Evolutionary conservation across 2,329 filamentous ascomycete species (phyloP), one percentile per base, ranked within the genome.

Genomic region (Xylaria sp.): DNA sequence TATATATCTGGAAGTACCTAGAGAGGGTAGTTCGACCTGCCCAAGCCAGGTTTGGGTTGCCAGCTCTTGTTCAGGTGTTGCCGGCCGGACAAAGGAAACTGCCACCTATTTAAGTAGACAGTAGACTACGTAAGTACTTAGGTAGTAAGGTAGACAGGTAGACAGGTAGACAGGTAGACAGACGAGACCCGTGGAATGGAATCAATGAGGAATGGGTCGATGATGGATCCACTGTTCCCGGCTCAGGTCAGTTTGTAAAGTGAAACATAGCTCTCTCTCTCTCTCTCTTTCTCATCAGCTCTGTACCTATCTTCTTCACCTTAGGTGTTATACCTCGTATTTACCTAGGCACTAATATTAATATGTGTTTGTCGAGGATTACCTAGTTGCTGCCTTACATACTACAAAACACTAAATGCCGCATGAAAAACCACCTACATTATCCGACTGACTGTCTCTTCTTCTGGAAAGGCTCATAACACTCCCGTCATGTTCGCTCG

Each of bases 351-450:
- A 13, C 20, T n/a, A n/a, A n/a, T n/a, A n/a, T n/a, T n/a, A n/a
- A n/a, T 55, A n/a, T 42, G 15, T 55, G 53, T 42, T 20, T 55
- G 36, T 55, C 33, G n/a, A 29, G 53, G 36, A 55, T 55, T 25
- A n/a, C n/a, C n/a, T n/a, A 44, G 20, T 33, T 63, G 53, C 61
- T 59, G 42, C 55, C 62, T 60, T 53, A 50, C 53, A 59, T 54
- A n/a, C n/a, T 51, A 51, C 57, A 65, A 61, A 58, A 59, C 64
- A 62, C 53, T 63, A 66, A 63, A 66, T 66, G 64, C 60, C 61
- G 49, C 65, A 65, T 61, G 22, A 53, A 44, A 17, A 61, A 53
- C 33, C 22, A 56, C 42, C 27, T 57, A 53, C n/a, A 59, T 47
- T 59, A 49, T 58, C 50, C n/a, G 38, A 42, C 45, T 31, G 50